phyloP scores from a whole-genome alignment of 108 stramenopile species.

The Stephanodiscus minutulus region DNA sequence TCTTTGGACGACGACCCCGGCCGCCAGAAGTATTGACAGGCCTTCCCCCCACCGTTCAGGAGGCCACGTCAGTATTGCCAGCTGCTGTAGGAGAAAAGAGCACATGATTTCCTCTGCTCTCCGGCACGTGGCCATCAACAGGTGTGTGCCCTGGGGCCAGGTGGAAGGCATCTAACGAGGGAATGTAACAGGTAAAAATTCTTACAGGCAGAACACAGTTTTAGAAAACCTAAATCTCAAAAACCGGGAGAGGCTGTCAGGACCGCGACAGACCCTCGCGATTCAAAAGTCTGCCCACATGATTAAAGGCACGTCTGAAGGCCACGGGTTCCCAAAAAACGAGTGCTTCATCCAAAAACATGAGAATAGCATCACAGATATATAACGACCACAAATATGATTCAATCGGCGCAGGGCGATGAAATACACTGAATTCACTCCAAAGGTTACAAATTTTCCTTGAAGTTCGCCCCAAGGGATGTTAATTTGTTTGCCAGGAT shows the following conservation, averaged over 20 bases:
- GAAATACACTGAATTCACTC: background rate
- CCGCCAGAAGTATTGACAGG: too few relatives aligned
- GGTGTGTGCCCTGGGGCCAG: too few relatives aligned
- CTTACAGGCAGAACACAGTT: too few relatives aligned
- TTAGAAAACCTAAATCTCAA: background rate
- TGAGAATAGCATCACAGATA: background rate
- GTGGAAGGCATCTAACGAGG: too few relatives aligned
- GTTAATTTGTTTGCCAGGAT: constrained; percentile 77
- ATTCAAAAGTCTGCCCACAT: background rate
- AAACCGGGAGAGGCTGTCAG: background rate
- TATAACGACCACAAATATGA: constrained; percentile 3
- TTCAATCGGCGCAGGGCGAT: background rate
- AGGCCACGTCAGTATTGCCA: too few relatives aligned
- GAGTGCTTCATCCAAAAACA: too few relatives aligned
- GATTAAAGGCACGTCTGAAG: background rate
- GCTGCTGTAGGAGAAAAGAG: too few relatives aligned
- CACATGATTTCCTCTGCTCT: too few relatives aligned
- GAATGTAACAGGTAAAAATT: too few relatives aligned
- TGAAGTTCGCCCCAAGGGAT: constrained; percentile 72
- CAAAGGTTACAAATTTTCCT: constrained; percentile 47
- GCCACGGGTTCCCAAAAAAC: background rate
- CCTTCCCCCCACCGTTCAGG: too few relatives aligned
- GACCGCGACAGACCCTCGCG: background rate
- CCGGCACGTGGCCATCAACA: too few relatives aligned
- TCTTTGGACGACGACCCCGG: too few relatives aligned